Evolutionary conservation across 139 green algal species (phyloP), one percentile per base, ranked within the genome.

Genomic region (Nannochloris sp.): DNA sequence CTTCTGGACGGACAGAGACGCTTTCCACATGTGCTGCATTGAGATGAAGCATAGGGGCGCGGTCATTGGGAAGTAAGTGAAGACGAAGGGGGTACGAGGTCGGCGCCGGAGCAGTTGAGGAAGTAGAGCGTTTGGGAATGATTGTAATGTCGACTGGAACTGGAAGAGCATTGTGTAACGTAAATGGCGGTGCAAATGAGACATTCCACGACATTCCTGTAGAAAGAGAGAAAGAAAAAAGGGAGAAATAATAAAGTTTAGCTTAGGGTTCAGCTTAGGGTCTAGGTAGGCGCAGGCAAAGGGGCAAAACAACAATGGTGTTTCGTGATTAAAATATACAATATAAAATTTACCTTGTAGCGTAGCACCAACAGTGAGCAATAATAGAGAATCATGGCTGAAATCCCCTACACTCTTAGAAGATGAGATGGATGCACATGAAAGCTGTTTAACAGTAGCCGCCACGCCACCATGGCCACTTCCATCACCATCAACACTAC

Each of bases 121-220:
- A n/a, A 36, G 24, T 47, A 13, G 1, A 8, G 15, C 59, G 27
- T 31, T 34, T 53, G 14, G 32, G 60, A 7, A 55, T 4, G 10
- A 83, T 34, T 1, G 55, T 47, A 0, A 88, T 48, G 3, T 67
- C 32, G 25, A 80, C 31, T 0, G 83, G 65, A 35, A 88, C 71
- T 0, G 83, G 83, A 55, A 89, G 61, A 0, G 64, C 55, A 32
- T 91, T 91, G 29, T 72, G 61, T 23, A 91, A 36, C 25, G 76
- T 60, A 6, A 88, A 48, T 0, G 83, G 79, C 1, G 85, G 55
- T 34, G 65, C 31, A 1, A 91, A 9, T 25, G 69, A 34, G 8
- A 90, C 61, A 46, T 75, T 53, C 71, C 74, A 85, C n/a, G 24
- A 51, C 56, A 42, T 51, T 19, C 42, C 42, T 51, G 42, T 19